Base-by-base conservation (phyloP, 1,284 basidiomycete genomes). In the Marasmius fiardii region DNA sequence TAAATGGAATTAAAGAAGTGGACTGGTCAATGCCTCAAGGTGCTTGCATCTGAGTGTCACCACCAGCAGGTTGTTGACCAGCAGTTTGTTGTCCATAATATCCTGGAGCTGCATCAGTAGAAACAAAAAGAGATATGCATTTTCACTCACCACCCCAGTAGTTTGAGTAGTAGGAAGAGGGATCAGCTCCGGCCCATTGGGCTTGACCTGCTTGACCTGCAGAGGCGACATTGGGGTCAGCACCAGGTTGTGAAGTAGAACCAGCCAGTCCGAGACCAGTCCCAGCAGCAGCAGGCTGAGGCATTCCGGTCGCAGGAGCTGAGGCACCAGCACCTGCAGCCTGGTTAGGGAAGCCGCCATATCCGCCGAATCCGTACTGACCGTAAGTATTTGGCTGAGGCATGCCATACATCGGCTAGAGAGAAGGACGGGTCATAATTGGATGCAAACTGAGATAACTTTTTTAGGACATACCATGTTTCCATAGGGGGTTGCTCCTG, bases 351-450 rank as follows among this genome's bases (percentile, higher is more conserved):
- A 86, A 87, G n/a, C 83, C 85, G 37, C 80, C 77, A 64, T 91
- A 92, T 31, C 77, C 85, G 63, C 81, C 80, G 65, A 89, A 92
- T 43, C 86, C 86, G 62, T 92, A 92, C 65, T 91, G 88, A 43
- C 85, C 88, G 59, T 92, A 93, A 3, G 81, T 78, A 63, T 80
- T 85, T 18, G 90, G 85, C 66, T 91, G 88, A 5, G 90, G 90
- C 81, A 93, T 89, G 59, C 89, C 87, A 66, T 93, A 93, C 87
- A 92, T 89, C 37, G 87, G 86, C 86, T 91, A 61, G 16, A 57
- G 7, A 52, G 24, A 28, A 52, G 45, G 37, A 18, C 53, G 14
- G 58, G 26, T 28, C 28, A 37, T 53, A 28, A n/a, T 50, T 18
- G 43, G 39, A 45, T 54, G 7, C 18, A 48, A 54, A 50, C 43